Conservation (phyloP, 2,329 filamentous ascomycete species). For the Pestalotiopsis sp. region DNA sequence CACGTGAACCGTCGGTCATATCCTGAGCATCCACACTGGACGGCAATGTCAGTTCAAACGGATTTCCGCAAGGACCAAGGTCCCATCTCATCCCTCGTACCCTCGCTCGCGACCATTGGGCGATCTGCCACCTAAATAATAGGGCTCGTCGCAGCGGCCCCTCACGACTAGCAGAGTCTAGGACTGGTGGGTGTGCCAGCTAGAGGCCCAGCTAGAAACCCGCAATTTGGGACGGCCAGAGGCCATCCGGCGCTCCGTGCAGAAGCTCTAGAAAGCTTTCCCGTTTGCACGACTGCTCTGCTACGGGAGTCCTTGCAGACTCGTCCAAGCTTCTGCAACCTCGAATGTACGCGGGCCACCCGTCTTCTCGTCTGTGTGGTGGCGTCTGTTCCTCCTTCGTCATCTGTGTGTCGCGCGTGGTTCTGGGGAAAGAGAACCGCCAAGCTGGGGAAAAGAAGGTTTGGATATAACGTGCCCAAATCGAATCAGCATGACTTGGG, state of each 20-base stretch:
- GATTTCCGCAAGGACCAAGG: conserved; percentile 13
- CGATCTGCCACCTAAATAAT: conserved; percentile 7
- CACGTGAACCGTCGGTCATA: not conserved
- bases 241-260: conserved; percentile 28
- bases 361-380: not conserved
- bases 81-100: not conserved
- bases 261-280: conserved; percentile 23
- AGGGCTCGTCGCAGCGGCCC: conserved; percentile 10
- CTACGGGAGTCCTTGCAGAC: not conserved
- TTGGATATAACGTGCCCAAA: not conserved
- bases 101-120: not conserved
- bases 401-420: not conserved
- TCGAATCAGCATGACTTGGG: not conserved
- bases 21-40: conserved; percentile 1
- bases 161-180: conserved; percentile 4
- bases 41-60: not conserved
- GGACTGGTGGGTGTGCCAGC: not conserved
- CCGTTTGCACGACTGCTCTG: not conserved
- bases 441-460: not conserved
- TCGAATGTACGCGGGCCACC: not conserved
- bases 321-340: not conserved
- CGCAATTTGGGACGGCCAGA: not conserved
- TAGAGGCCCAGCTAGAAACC: not conserved
- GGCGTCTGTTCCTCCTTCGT: not conserved
- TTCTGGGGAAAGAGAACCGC: not conserved